A percentile compares a stretch with the other conserved stretches of the same genome.
phyloP scores from a whole-genome alignment of 176 grass and related monocot genomes.

The Poa pratensis region DNA sequence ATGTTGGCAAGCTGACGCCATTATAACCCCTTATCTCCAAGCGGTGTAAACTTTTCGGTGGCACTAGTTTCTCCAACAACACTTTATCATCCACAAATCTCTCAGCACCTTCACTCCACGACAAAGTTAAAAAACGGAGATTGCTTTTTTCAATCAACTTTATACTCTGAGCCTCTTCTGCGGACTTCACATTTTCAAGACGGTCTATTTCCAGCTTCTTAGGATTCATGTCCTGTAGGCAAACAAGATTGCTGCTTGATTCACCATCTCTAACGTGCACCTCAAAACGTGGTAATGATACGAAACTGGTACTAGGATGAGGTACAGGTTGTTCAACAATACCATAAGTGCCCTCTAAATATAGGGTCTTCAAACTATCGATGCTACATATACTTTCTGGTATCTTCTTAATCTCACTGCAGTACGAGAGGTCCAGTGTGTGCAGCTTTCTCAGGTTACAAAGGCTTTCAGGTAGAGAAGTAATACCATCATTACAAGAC shows the following conservation, averaged over 20 bases:
- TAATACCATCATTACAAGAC: too few species aligned
- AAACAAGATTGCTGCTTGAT: background rate
- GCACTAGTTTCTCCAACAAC: background rate
- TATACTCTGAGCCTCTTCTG: constrained; percentile 19
- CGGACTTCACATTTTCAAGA: constrained; percentile 3
- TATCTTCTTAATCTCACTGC: too few species aligned
- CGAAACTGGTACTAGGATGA: background rate
- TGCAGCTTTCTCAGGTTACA: too few species aligned
- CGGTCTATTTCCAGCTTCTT: background rate
- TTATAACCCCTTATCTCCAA: background rate
- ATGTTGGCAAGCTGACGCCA: background rate
- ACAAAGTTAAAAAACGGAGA: background rate
- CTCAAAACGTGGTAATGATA: background rate
- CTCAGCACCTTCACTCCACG: background rate
- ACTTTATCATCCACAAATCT: constrained; percentile 14
- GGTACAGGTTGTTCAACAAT: background rate
- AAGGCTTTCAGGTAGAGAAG: too few species aligned
- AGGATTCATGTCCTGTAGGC: constrained; percentile 7
- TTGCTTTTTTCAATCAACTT: background rate
- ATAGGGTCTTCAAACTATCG: background rate
- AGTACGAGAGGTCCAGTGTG: too few species aligned
- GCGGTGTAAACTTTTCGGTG: background rate
- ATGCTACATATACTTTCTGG: too few species aligned
- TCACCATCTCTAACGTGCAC: background rate
- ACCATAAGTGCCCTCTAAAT: accelerated